Conservation (phyloP, 371 early-diverging fungal species). For the Globomyces sp. region DNA sequence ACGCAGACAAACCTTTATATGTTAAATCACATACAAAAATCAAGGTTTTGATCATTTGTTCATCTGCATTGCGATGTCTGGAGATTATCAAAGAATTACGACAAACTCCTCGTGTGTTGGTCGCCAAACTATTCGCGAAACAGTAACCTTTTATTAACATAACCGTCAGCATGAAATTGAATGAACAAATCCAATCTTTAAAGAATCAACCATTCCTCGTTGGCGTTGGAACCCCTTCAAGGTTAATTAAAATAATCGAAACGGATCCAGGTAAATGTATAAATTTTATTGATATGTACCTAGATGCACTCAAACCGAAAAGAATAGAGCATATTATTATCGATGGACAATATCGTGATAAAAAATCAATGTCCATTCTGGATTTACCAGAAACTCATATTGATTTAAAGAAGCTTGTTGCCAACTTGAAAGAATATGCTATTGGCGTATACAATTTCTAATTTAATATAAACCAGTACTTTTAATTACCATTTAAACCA, state of each 20-base stretch:
- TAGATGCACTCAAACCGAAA: constrained; percentile 14
- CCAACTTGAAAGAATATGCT: neutral
- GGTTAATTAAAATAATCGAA: constrained; percentile 12
- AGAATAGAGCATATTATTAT: constrained; percentile 6
- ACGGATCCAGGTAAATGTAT: neutral
- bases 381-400: neutral
- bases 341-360: neutral
- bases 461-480: neutral
- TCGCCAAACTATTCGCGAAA: neutral
- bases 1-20: neutral
- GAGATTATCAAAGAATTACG: constrained; percentile 14
- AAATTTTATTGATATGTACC: neutral
- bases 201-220: constrained; percentile 2
- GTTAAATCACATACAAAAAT: constrained; percentile 16
- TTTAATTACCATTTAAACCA: too few relatives aligned
- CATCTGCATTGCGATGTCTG: constrained; percentile 1
- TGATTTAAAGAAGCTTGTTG: neutral
- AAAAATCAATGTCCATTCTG: constrained; percentile 4
- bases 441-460: constrained; percentile 1
- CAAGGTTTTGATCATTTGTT: constrained; percentile 13
- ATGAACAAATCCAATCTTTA: constrained; percentile 10
- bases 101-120: neutral
- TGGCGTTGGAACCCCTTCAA: constrained; percentile 14
- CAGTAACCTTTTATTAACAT: neutral
- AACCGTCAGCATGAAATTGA: neutral